These are phyloP conservation scores for Nevesoporus exiguus DNA, from an alignment of 768 basidiomycete genomes.

Conservation along the genomic window DNA sequence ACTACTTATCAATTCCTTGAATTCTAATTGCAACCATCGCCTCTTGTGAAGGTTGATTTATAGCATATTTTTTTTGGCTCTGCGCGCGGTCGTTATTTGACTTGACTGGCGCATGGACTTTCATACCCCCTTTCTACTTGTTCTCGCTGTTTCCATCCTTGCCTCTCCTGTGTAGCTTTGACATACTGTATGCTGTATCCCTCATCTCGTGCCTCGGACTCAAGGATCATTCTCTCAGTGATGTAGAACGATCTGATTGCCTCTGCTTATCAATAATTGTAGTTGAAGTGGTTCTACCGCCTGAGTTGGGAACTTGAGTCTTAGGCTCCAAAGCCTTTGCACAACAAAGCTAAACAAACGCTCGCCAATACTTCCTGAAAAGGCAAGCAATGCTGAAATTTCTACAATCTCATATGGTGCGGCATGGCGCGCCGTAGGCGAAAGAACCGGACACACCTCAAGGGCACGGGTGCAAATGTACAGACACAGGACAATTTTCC, in stretches of 20 bases:
- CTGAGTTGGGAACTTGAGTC: neutral
- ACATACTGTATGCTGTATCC: slow-evolving; percentile 30
- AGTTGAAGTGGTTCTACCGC: neutral
- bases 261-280: slow-evolving; percentile 11
- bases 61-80: slow-evolving; percentile 22
- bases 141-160: slow-evolving; percentile 2
- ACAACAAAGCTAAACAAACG: slow-evolving; percentile 28
- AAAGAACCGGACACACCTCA: slow-evolving; percentile 81
- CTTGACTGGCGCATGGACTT: neutral
- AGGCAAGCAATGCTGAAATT: slow-evolving; percentile 15
- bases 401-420: slow-evolving; percentile 6
- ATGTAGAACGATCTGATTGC: slow-evolving; percentile 12
- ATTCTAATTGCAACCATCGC: slow-evolving; percentile 46
- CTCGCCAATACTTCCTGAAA: slow-evolving; percentile 12
- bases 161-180: slow-evolving; percentile 28
- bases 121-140: slow-evolving; percentile 8
- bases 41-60: slow-evolving; percentile 20
- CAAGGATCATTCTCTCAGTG: slow-evolving; percentile 1
- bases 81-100: slow-evolving; percentile 1
- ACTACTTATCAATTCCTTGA: slow-evolving; percentile 71
- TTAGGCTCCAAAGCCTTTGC: neutral
- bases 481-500: slow-evolving; percentile 47
- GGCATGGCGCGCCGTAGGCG: slow-evolving; percentile 63
- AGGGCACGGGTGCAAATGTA: slow-evolving; percentile 42
- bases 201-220: slow-evolving; percentile 7